phyloP scores from a whole-genome alignment of 2,329 filamentous ascomycete species.

The Fusarium oligoseptatum region DNA sequence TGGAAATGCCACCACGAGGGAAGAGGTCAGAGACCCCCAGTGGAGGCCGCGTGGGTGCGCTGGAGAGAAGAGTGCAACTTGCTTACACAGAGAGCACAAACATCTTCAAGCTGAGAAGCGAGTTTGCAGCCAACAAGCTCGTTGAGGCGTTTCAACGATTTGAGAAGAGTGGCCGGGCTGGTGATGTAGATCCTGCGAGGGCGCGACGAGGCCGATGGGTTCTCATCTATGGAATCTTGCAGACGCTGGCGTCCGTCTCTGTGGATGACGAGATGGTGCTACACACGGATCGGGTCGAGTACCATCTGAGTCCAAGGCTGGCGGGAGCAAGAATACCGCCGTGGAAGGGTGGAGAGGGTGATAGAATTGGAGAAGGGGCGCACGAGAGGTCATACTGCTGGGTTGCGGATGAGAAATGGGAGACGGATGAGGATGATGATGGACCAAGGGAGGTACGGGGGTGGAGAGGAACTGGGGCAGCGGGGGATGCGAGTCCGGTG shows the following conservation, averaged over 20 bases:
- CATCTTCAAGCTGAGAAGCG: slow-evolving; percentile 67
- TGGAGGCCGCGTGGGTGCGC: slow-evolving; percentile 36
- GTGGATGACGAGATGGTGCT: slow-evolving; percentile 68
- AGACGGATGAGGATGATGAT: slow-evolving; percentile 10
- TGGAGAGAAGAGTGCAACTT: slow-evolving; percentile 66
- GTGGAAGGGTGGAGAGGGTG: slow-evolving; percentile 58
- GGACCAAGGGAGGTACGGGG: neutral
- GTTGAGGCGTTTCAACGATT: slow-evolving; percentile 69
- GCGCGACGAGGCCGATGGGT: slow-evolving; percentile 73
- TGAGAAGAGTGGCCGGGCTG: slow-evolving; percentile 66
- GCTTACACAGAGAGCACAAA: slow-evolving; percentile 73
- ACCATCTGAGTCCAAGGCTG: slow-evolving; percentile 69
- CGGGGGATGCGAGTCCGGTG: slow-evolving; percentile 6
- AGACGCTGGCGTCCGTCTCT: slow-evolving; percentile 70
- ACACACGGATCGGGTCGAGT: slow-evolving; percentile 66
- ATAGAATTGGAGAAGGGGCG: slow-evolving; percentile 52
- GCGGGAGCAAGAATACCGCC: slow-evolving; percentile 59
- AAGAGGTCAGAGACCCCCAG: slow-evolving; percentile 45
- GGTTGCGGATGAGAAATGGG: slow-evolving; percentile 53
- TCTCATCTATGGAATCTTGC: slow-evolving; percentile 70
- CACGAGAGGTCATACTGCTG: slow-evolving; percentile 69
- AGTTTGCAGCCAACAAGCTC: slow-evolving; percentile 63
- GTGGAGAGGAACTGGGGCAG: slow-evolving; percentile 7
- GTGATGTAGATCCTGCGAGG: slow-evolving; percentile 65
- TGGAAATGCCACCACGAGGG: slow-evolving; percentile 15